A percentile compares a stretch with the other conserved stretches of the same genome.
Evolutionary conservation across 2,329 filamentous ascomycete species (phyloP).

Genomic region (Fusarium marasasianum): DNA sequence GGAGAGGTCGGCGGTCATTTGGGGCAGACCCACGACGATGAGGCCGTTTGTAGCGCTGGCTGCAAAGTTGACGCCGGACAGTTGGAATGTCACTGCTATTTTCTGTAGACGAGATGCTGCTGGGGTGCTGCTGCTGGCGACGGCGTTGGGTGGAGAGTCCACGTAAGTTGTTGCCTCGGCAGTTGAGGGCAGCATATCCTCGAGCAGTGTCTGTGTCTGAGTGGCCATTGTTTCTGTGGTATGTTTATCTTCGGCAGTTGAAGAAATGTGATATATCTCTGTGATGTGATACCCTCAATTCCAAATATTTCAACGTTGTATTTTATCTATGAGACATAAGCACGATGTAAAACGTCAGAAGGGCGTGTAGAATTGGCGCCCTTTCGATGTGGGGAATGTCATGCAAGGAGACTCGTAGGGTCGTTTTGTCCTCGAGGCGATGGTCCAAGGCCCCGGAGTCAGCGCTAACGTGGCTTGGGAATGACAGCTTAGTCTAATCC

Average conservation of each 20-base stretch:
- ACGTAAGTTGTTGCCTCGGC: not conserved
- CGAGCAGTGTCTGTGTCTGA: not conserved
- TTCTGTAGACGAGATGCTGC: slow-evolving; percentile 29
- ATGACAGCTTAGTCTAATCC: not conserved
- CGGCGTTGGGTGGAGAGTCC: not conserved
- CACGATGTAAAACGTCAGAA: not conserved
- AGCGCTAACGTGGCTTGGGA: not conserved
- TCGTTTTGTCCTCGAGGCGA: not conserved
- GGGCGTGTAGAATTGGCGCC: not conserved
- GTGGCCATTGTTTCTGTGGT: not conserved
- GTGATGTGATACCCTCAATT: not conserved
- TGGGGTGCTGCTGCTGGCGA: not conserved
- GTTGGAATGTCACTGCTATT: slow-evolving; percentile 32
- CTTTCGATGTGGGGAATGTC: slow-evolving; percentile 3
- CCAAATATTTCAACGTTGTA: not conserved
- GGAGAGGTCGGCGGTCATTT: slow-evolving; percentile 50
- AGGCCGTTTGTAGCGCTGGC: slow-evolving; percentile 42
- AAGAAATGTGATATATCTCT: not conserved
- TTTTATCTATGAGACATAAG: not conserved
- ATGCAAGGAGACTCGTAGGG: not conserved
- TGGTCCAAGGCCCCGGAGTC: not conserved
- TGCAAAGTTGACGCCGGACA: slow-evolving; percentile 40
- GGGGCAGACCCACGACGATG: slow-evolving; percentile 52
- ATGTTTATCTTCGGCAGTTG: not conserved
- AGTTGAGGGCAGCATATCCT: not conserved